Conservation (phyloP, 768 basidiomycete species). For the Tremella mesenterica region DNA sequence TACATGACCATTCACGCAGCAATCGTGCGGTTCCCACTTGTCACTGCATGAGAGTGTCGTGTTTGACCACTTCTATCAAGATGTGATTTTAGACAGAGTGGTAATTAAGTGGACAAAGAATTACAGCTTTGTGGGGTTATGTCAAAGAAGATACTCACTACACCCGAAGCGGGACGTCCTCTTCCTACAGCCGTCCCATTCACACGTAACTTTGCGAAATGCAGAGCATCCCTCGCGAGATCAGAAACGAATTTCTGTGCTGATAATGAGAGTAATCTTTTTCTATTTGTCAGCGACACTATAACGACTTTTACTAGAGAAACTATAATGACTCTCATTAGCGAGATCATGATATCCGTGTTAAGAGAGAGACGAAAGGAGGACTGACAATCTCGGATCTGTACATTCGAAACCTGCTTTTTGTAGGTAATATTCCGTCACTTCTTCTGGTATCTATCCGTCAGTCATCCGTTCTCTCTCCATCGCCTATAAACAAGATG, state of each 20-base stretch:
- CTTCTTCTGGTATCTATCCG: slow-evolving; percentile 84
- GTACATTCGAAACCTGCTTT: slow-evolving; percentile 91
- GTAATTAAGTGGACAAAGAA: neutral
- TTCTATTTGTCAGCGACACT: slow-evolving; percentile 53
- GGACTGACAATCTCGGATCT: slow-evolving; percentile 80
- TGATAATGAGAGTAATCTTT: slow-evolving; percentile 85
- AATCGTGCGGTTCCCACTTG: too few species aligned
- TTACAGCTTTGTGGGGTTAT: neutral
- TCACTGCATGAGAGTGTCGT: too few species aligned
- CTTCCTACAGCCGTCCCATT: slow-evolving; percentile 50
- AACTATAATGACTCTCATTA: too few species aligned
- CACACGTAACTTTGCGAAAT: slow-evolving; percentile 90
- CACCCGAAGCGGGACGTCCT: slow-evolving; percentile 46
- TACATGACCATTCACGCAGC: too few species aligned
- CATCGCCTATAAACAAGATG: neutral
- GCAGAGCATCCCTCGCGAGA: slow-evolving; percentile 91
- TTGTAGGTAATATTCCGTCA: slow-evolving; percentile 95
- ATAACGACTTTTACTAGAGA: neutral
- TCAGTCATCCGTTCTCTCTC: neutral
- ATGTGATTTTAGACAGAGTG: too few species aligned
- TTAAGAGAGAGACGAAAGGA: neutral
- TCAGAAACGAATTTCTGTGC: slow-evolving; percentile 98
- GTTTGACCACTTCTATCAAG: too few species aligned
- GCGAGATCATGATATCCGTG: too few species aligned
- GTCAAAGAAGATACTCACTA: slow-evolving; percentile 49